phyloP scores from a whole-genome alignment of 208 protist genomes.

The Acanthamoeba healyi region DNA sequence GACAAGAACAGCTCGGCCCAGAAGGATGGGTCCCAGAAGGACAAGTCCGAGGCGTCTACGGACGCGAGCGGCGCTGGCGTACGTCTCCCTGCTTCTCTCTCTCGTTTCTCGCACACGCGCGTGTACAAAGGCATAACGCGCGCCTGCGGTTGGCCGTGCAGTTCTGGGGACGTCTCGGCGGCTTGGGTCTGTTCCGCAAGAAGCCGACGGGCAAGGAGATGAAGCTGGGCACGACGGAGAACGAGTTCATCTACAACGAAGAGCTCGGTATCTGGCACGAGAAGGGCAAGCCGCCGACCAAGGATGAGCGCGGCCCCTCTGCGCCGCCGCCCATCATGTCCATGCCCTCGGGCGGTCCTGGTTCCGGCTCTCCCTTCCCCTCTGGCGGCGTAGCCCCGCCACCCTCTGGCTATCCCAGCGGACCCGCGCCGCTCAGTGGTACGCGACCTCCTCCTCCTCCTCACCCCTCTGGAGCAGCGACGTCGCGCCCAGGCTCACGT shows the following conservation, averaged over 20 bases:
- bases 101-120: no score
- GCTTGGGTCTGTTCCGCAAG: neutral
- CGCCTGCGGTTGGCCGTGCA: neutral
- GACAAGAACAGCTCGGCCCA: neutral
- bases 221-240: neutral
- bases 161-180: neutral
- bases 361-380: neutral
- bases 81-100: neutral
- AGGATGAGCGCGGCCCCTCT: neutral
- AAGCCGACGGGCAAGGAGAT: conserved; percentile 26
- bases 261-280: conserved; percentile 38
- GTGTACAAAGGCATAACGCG: no score
- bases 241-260: conserved; percentile 50
- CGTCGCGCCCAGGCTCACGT: no score
- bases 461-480: no score
- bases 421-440: no score
- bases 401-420: no score
- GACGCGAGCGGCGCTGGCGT: neutral
- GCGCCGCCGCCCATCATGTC: neutral
- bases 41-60: neutral
- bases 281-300: conserved; percentile 1
- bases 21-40: neutral
- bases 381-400: no score
- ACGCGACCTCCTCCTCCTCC: no score
- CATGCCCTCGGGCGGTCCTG: neutral